A percentile compares a stretch with the other conserved stretches of the same genome.
Conservation (phyloP, 2,329 filamentous ascomycete species). For the Aschersonia sp. region DNA sequence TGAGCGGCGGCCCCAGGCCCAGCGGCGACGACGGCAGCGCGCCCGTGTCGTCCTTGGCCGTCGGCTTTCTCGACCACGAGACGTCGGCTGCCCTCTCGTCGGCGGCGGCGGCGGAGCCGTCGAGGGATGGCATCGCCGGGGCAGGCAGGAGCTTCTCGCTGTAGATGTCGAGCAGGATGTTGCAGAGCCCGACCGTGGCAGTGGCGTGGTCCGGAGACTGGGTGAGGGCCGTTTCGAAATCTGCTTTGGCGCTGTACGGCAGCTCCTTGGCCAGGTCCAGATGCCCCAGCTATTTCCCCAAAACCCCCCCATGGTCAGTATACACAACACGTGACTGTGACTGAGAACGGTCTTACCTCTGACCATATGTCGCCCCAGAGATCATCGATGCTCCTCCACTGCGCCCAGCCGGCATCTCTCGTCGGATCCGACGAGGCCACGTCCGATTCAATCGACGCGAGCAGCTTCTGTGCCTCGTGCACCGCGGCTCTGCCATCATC, state of each 20-base stretch:
- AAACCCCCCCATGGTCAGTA: slow-evolving; percentile 1
- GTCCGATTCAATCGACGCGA: slow-evolving; percentile 55
- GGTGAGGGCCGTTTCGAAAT: slow-evolving; percentile 72
- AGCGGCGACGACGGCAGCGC: slow-evolving; percentile 29
- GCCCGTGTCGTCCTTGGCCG: slow-evolving; percentile 1
- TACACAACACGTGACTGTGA: not conserved
- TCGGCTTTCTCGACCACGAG: slow-evolving; percentile 1
- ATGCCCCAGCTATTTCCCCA: slow-evolving; percentile 44
- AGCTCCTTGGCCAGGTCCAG: slow-evolving; percentile 46
- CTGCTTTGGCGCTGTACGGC: slow-evolving; percentile 54
- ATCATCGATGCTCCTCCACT: slow-evolving; percentile 67
- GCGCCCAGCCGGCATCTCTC: slow-evolving; percentile 58
- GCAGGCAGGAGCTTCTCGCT: slow-evolving; percentile 49
- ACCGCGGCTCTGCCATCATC: slow-evolving; percentile 71
- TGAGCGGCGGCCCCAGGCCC: slow-evolving; percentile 24
- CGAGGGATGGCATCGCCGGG: slow-evolving; percentile 33
- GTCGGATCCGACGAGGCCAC: slow-evolving; percentile 48
- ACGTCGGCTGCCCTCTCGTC: not conserved
- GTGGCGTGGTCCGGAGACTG: slow-evolving; percentile 66
- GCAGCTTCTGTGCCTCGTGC: slow-evolving; percentile 66
- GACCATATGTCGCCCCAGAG: slow-evolving; percentile 72
- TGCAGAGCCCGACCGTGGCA: slow-evolving; percentile 70
- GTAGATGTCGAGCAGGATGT: slow-evolving; percentile 78
- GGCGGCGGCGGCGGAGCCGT: slow-evolving; percentile 1
- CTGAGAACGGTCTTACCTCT: slow-evolving; percentile 42